Base-by-base conservation (phyloP, 163 green algal genomes). In the Chlorella variabilis region DNA sequence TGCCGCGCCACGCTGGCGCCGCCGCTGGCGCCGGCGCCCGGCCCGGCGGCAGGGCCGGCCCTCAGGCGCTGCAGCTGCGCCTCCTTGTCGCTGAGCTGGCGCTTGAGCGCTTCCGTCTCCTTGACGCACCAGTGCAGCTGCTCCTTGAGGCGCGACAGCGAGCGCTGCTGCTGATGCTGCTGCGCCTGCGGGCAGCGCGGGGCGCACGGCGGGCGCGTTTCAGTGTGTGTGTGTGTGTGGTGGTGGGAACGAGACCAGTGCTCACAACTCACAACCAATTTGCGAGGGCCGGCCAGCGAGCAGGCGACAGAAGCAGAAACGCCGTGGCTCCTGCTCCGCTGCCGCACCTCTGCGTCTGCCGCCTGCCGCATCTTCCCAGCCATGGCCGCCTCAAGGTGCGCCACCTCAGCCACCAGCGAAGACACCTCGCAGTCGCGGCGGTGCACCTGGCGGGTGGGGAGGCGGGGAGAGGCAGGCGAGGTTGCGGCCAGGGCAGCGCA, bases 381-480 rank as follows among this genome's bases (percentile, higher is more conserved):
- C 21, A 77, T 4, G 4, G 77, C 36, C 2, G 77, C 77, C 77
- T 83, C 77, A 25, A 77, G 18, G 31, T 83, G 77, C 1, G 63
- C 51, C 48, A 83, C 31, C 38, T 77, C 49, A n/a, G 77, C 77
- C 4, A 83, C 65, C 34, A 83, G 77, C 2, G 77, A 42, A 15
- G 31, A 42, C 18, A 77, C 62, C 4, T 83, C 65, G 51, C 77
- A 83, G 75, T 82, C 75, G 4, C 62, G 56, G 62, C 75, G 62
- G 62, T 80, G 74, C 58, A 79, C 71, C 69, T 77, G 69, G 38
- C 56, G 21, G 20, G 38, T 41, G 7, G 41, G 29, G 25, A 54
- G 1, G 25, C 31, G 67, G 27, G 4, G 3, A 56, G 38, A 54
- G 45, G 45, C 45, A 54, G 15, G 45, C 15, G 45, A 56, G 23